Evolutionary conservation across 2,329 filamentous ascomycete species (phyloP), one percentile per base, ranked within the genome.

Genomic region (Celoporthe dispersa): DNA sequence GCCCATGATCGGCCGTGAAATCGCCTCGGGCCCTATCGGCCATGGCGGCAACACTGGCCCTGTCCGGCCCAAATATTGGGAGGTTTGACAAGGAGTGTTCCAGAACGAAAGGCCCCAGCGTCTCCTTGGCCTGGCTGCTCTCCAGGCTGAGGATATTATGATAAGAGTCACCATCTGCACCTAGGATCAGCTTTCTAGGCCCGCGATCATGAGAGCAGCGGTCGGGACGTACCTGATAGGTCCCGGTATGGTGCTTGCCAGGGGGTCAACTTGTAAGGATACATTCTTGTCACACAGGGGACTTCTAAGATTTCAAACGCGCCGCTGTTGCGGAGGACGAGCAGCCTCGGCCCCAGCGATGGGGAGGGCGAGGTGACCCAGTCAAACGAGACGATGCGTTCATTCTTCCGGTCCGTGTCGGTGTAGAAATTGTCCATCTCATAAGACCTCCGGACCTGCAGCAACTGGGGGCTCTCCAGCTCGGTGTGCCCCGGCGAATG

Each of bases 311-410:
- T 88, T 39, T 89, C 87, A 75, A 90, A 88, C 19, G 81, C 82
- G 25, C 89, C 88, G 72, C 86, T 90, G 44, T 87, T 87, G 35
- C 88, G 84, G 35, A 91, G 77, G 1, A 88, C 87, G 33, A 91
- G 77, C 53, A 89, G 80, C n/a, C 89, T 84, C 39, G 88, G 87
- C 33, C 84, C 84, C 64, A 90, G 75, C 19, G 84, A 83, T 3
- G 87, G 81, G 3, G 86, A 87, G 14, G 85, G 82, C 62, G 90
- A 80, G 3, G 87, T 90, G 12, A 91, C 81, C 89, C 89, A 91
- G 76, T 91, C 89, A 76, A 91, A 91, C 0, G 89, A 91, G 9
- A 91, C 87, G 41, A 91, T 90, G 28, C 87, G 84, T 68, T 90
- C 87, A 73, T 85, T 84, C 77, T 86, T 86, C 73, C 84, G 81